These are phyloP conservation scores for Pestalotiopsis sp. DNA, from an alignment of 2,329 filamentous ascomycete genomes.

Conservation along the genomic window DNA sequence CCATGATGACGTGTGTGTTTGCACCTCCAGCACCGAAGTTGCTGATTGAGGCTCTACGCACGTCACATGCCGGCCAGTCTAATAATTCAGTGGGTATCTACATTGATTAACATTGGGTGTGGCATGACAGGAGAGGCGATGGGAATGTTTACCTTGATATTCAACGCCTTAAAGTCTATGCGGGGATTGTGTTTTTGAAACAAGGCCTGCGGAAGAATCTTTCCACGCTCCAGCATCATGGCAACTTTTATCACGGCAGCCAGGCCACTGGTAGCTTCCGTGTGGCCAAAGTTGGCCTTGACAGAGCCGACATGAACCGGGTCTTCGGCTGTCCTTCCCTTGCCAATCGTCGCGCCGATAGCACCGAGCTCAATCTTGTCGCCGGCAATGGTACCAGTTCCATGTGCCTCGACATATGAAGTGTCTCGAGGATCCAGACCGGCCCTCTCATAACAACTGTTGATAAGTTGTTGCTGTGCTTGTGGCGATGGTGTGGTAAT, in stretches of 20 bases:
- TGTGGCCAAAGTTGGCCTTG: conserved; percentile 26
- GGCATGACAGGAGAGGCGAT: conserved; percentile 10
- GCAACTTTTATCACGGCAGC: conserved; percentile 23
- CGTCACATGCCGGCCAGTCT: conserved; percentile 2
- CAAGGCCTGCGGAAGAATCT: conserved; percentile 19
- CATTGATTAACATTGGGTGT: not conserved
- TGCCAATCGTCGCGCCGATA: conserved; percentile 1
- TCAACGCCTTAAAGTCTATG: conserved; percentile 14
- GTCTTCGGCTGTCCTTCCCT: not conserved
- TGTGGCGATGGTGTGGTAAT: conserved; percentile 10
- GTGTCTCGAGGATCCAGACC: conserved; percentile 12
- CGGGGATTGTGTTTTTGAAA: conserved; percentile 18
- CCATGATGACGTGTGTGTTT: conserved; percentile 13
- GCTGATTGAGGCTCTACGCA: conserved; percentile 22
- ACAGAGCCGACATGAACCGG: conserved; percentile 18
- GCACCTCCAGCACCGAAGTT: conserved; percentile 14
- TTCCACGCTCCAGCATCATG: conserved; percentile 15
- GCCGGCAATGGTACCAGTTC: conserved; percentile 13
- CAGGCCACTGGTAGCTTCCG: conserved; percentile 21
- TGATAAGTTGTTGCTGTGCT: conserved; percentile 11
- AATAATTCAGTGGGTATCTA: conserved; percentile 5
- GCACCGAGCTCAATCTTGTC: conserved; percentile 10
- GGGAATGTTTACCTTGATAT: conserved; percentile 11
- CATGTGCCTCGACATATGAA: conserved; percentile 15
- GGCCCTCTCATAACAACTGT: conserved; percentile 6